Percentiles rank a stretch among this genome's conserved stretches.
Conservation (phyloP, 1,139 yeast genomes). For the Entelexis sorbosivorans region DNA sequence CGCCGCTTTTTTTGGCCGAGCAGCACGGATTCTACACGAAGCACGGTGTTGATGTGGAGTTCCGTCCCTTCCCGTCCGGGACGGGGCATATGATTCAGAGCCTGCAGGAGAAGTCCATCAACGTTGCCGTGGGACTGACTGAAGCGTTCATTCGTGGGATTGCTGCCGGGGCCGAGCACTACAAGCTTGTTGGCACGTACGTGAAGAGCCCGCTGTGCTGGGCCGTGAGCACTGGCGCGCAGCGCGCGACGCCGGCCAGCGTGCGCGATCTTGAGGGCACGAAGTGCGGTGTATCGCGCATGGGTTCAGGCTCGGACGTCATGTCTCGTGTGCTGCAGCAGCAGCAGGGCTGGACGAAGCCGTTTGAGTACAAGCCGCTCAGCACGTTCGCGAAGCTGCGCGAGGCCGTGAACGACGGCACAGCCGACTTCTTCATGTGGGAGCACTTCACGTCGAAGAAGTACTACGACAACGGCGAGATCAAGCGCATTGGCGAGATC, state of each 20-base stretch:
- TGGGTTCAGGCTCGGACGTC: conserved; percentile 77
- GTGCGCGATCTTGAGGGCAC: conserved; percentile 48
- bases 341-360: conserved; percentile 37
- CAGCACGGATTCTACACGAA: conserved; percentile 45
- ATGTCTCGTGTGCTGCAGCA: conserved; percentile 79
- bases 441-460: conserved; percentile 81
- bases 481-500: conserved; percentile 73
- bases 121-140: conserved; percentile 55
- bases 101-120: conserved; percentile 48
- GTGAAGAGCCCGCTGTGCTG: conserved; percentile 80
- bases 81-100: conserved; percentile 78
- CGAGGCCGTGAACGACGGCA: conserved; percentile 57
- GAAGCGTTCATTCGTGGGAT: conserved; percentile 83
- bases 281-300: conserved; percentile 71
- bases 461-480: conserved; percentile 68
- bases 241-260: conserved; percentile 40
- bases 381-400: conserved; percentile 65
- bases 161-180: conserved; percentile 49
- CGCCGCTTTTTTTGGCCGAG: conserved; percentile 69
- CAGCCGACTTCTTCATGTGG: conserved; percentile 89
- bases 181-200: conserved; percentile 66
- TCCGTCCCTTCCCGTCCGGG: conserved; percentile 73
- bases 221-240: conserved; percentile 72
- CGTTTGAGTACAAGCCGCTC: conserved; percentile 43
- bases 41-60: conserved; percentile 42